Evolutionary conservation across 495 filamentous ascomycete genomes (phyloP), one percentile per base, ranked within the genome.

Genomic region (Aspergillus heteromorphus): DNA sequence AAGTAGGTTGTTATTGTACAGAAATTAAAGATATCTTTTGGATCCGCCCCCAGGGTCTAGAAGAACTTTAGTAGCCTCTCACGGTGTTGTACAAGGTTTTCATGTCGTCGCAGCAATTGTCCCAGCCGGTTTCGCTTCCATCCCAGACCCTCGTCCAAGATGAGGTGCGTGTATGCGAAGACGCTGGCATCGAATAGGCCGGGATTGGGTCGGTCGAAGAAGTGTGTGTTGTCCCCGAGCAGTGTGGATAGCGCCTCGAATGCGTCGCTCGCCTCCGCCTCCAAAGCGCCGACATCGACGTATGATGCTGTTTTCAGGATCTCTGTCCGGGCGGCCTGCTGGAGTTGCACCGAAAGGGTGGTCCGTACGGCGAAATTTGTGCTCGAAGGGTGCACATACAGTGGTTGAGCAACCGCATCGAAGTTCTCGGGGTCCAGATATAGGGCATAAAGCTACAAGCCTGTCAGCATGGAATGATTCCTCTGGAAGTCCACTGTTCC

Each of bases 101-200:
- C 51, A 54, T 77, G 62, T 57, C 67, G 67, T 53, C 57, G 57
- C 61, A 83, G 59, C 48, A 71, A 53, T 49, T 70, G 65, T 19
- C 48, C 66, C 51, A 81, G 53, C 34, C 71, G 57, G 43, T 73
- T 74, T 27, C 75, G 72, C 55, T 73, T 77, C 87, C 85, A 90
- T 4, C 70, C 78, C 59, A 86, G 65, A 2, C 56, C 60, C 8
- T 80, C 72, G 57, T 87, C 80, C 55, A 95, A 64, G 27, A 97
- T 77, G 17, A 96, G 65, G 66, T 92, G 80, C n/a, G 89, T 91
- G 69, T 96, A 98, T 20, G 88, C 86, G 73, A 96, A 97, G 19
- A 97, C 82, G 52, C 78, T 82, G 21, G 92, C 90, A 69, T 98
- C 93, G 59, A 98, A 89, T 11, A 91, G 61, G 0, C 83, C 81